These are phyloP conservation scores for Backusella parvicylindrica DNA, from an alignment of 192 early-diverging fungal species.

Conservation along the genomic window DNA sequence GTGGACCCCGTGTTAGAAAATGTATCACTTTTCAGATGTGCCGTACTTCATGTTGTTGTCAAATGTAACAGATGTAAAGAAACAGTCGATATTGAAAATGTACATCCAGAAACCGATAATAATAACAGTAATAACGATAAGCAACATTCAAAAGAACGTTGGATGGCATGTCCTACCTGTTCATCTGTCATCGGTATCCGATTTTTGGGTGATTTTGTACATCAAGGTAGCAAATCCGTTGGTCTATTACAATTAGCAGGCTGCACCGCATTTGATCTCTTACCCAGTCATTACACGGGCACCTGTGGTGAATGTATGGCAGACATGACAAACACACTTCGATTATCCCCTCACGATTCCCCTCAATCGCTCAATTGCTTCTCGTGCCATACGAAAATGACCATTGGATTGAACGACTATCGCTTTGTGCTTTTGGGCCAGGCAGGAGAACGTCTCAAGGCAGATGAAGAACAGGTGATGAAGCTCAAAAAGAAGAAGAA, in stretches of 20 bases:
- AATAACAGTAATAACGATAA: neutral
- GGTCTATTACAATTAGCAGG: conserved; percentile 77
- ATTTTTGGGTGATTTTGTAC: conserved; percentile 41
- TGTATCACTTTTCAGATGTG: conserved; percentile 66
- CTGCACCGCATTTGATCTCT: conserved; percentile 64
- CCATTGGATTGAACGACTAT: conserved; percentile 46
- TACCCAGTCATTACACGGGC: conserved; percentile 65
- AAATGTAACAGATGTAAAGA: conserved; percentile 78
- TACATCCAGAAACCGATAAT: neutral
- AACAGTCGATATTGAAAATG: conserved; percentile 45
- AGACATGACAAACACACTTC: conserved; percentile 36
- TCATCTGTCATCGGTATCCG: conserved; percentile 20
- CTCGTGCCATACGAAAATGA: conserved; percentile 44
- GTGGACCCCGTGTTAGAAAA: conserved; percentile 55
- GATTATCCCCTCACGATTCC: conserved; percentile 41
- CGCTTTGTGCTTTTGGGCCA: conserved; percentile 49
- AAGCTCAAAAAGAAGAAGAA: conserved; percentile 53
- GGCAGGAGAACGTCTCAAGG: conserved; percentile 18
- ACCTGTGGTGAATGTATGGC: conserved; percentile 70
- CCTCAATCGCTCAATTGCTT: conserved; percentile 39
- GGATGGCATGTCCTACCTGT: conserved; percentile 28
- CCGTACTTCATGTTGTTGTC: conserved; percentile 58
- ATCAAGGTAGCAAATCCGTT: conserved; percentile 45
- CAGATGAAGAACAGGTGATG: conserved; percentile 9
- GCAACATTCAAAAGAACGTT: conserved; percentile 21